Evolutionary conservation across 257 asterid species (phyloP), one percentile per base, ranked within the genome.

Genomic region (Linaria vulgaris): DNA sequence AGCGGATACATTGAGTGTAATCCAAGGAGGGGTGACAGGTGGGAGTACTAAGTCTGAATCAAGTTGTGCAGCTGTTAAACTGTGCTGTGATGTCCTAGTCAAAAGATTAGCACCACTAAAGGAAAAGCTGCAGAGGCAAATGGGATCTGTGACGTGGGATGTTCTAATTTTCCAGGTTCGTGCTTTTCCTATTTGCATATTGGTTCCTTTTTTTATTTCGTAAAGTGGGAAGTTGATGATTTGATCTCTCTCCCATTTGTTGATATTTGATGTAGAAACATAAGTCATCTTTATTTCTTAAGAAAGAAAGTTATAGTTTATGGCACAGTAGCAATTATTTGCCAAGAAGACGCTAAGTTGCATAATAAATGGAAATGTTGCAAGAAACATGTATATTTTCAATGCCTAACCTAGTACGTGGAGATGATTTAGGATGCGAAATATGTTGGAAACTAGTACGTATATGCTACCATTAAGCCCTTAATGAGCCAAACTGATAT

Each of bases 21-120:
- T 84, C 7, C 90, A 87, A 75, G 90, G 88, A 6, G 92, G 95
- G 34, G 31, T 64, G 39, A 84, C 95, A 17, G 65, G 72, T 12
- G 92, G 90, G 16, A 87, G 95, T 77, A 87, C 95, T 21, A 78
- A 86, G 4, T 87, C 92, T 4, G 92, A 87, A 69, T 74, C 92
- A 43, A 82, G 88, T 39, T 80, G 88, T 57, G 88, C 73, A 60
- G 95, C 95, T 17, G 86, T 75, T 58, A 73, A 79, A 74, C 67
- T 75, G 56, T 87, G 95, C 72, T 87, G 95, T 44, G 56, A 72
- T 27, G 39, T 70, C 70, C 77, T 87, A 77, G 90, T 87, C 22
- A 88, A 82, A 58, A 74, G 95, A 59, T 55, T 84, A 17, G 48
- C 63, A 20, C 82, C 82, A 23, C 72, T 87, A 20, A 76, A 62